These are phyloP conservation scores for Litchi chinensis DNA, from an alignment of 345 rosid species.

Conservation along the genomic window DNA sequence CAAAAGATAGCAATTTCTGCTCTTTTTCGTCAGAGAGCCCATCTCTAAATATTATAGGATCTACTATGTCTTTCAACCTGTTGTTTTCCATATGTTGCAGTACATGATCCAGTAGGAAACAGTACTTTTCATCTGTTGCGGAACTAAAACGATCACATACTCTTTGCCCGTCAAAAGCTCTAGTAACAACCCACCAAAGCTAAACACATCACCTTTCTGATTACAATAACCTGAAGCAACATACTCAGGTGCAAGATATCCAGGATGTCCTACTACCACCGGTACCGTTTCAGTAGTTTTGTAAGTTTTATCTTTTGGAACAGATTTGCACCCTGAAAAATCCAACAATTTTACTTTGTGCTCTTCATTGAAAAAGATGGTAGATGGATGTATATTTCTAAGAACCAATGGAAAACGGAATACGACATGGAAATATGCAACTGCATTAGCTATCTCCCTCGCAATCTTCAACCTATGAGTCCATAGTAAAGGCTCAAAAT, in stretches of 20 bases:
- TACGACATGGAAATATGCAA: conserved; percentile 25
- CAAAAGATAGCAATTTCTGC: conserved; percentile 8
- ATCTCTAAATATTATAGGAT: conserved; percentile 8
- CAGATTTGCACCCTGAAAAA: not conserved
- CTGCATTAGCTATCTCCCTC: conserved; percentile 26
- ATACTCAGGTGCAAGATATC: conserved; percentile 17
- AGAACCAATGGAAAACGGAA: no score
- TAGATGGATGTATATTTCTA: not conserved
- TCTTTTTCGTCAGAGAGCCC: not conserved
- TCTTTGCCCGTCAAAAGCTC: not conserved
- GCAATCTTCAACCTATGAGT: conserved; percentile 26
- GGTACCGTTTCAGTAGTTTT: fast-evolving
- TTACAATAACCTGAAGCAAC: not conserved
- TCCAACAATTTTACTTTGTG: conserved; percentile 19
- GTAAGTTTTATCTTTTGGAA: conserved; percentile 29
- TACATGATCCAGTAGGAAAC: not conserved
- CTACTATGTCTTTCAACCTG: conserved; percentile 8
- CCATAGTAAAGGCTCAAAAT: conserved; percentile 22
- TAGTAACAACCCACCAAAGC: not conserved
- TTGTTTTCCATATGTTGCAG: not conserved
- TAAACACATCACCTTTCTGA: conserved; percentile 34
- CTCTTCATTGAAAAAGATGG: conserved; percentile 3
- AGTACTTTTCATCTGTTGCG: not conserved
- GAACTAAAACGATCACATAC: not conserved
- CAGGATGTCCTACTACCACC: not conserved